These are phyloP conservation scores for Acer saccharum DNA, from an alignment of 345 rosid species.

Conservation along the genomic window DNA sequence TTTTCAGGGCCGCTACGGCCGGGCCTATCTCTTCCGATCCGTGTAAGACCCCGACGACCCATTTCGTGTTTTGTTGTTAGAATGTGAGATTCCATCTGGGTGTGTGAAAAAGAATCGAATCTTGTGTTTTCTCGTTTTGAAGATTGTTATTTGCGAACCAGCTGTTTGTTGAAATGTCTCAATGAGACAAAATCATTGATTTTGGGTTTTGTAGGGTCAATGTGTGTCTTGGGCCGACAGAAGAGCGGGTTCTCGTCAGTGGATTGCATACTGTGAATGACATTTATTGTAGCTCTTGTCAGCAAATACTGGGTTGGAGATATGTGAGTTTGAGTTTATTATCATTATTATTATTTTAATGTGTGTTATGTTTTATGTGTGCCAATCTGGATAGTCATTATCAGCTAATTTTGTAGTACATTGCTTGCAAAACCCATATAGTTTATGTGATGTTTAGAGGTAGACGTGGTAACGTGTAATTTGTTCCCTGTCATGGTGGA, in stretches of 20 bases:
- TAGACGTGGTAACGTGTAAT: not conserved
- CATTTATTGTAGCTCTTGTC: constrained; percentile 51
- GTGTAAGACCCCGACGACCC: constrained; percentile 26
- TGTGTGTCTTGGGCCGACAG: constrained; percentile 37
- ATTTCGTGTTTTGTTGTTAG: not conserved
- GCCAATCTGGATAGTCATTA: not conserved
- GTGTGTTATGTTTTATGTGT: not conserved
- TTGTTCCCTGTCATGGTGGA: not conserved
- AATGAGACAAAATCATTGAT: not conserved
- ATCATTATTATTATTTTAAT: not conserved
- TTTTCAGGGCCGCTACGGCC: constrained; percentile 44
- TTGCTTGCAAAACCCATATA: not conserved
- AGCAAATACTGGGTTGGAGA: constrained; percentile 46
- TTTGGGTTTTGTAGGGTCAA: constrained; percentile 36
- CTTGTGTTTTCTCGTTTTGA: not conserved
- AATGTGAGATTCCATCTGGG: not conserved
- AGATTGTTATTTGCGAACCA: not conserved
- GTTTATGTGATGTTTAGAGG: not conserved
- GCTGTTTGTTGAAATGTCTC: not conserved
- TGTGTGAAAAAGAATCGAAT: not conserved
- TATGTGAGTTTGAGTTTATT: constrained; percentile 30
- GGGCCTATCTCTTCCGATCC: constrained; percentile 42
- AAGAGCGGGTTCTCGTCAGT: constrained; percentile 31
- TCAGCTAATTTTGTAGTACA: not conserved
- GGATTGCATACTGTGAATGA: constrained; percentile 46